Evolutionary conservation across 108 stramenopile species (phyloP).

Genomic region (Pseudonitzschia delicatissima): DNA sequence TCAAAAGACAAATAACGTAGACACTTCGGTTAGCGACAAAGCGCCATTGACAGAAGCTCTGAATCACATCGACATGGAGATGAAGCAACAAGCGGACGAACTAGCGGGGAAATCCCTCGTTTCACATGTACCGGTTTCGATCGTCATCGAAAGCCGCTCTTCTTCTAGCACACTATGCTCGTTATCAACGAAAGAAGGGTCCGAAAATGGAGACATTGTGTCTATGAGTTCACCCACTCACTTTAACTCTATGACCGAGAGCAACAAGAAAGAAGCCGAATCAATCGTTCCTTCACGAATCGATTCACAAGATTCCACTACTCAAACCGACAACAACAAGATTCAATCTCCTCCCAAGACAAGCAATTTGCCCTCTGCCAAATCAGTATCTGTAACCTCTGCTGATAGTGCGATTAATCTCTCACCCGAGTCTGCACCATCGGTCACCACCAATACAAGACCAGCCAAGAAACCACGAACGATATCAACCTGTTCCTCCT

Average conservation of each 20-base stretch:
- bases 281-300: background rate
- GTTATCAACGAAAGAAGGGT: background rate
- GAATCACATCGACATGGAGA: background rate
- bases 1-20: background rate
- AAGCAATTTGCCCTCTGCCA: background rate
- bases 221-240: background rate
- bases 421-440: background rate
- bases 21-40: background rate
- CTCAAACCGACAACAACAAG: background rate
- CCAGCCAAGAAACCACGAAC: background rate
- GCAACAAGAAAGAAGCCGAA: background rate
- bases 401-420: background rate
- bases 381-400: background rate
- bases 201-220: background rate
- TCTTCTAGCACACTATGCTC: background rate
- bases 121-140: conserved; percentile 4
- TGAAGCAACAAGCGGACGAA: background rate
- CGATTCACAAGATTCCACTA: background rate
- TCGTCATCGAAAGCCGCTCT: background rate
- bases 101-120: background rate
- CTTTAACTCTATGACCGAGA: too few species aligned
- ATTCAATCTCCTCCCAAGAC: background rate
- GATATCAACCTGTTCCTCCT: background rate
- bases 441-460: background rate
- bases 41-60: background rate